A percentile compares a stretch with the other conserved stretches of the same genome.
These are phyloP conservation scores for Neurospora intermedia DNA, from an alignment of 495 filamentous ascomycete species.

Conservation along the genomic window DNA sequence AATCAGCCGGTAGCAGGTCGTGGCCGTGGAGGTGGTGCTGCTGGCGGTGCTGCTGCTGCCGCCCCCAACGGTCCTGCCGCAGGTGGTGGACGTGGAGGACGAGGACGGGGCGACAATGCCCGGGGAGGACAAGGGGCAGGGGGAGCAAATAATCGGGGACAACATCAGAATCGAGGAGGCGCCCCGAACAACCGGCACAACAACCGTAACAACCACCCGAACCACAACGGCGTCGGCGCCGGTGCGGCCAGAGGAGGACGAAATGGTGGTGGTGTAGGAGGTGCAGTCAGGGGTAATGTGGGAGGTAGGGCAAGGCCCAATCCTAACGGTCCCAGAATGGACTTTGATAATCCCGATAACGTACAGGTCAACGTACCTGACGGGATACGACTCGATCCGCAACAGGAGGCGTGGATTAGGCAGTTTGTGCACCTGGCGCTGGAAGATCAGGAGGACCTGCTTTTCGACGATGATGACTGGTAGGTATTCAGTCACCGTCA, in stretches of 20 bases:
- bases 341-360: neutral
- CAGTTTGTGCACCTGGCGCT: conserved; percentile 43
- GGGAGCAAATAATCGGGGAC: conserved; percentile 2
- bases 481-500: conserved; percentile 1
- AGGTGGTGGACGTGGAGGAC: neutral
- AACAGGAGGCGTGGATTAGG: conserved; percentile 38
- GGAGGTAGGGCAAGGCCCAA: neutral
- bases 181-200: conserved; percentile 17
- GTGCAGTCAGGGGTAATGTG: neutral
- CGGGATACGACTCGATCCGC: conserved; percentile 17
- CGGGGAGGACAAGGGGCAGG: conserved; percentile 9
- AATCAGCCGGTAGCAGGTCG: conserved; percentile 19
- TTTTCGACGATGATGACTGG: conserved; percentile 26
- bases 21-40: conserved; percentile 10
- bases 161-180: neutral
- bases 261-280: neutral
- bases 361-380: neutral
- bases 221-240: neutral
- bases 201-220: conserved; percentile 13
- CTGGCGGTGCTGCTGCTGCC: neutral
- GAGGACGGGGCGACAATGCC: conserved; percentile 1
- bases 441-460: conserved; percentile 40
- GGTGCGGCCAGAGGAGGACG: neutral
- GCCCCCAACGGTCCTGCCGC: conserved; percentile 24
- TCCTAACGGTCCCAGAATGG: neutral